These are phyloP conservation scores for Teratosphaeria gauchensis DNA, from an alignment of 2,329 filamentous ascomycete genomes.

Conservation along the genomic window DNA sequence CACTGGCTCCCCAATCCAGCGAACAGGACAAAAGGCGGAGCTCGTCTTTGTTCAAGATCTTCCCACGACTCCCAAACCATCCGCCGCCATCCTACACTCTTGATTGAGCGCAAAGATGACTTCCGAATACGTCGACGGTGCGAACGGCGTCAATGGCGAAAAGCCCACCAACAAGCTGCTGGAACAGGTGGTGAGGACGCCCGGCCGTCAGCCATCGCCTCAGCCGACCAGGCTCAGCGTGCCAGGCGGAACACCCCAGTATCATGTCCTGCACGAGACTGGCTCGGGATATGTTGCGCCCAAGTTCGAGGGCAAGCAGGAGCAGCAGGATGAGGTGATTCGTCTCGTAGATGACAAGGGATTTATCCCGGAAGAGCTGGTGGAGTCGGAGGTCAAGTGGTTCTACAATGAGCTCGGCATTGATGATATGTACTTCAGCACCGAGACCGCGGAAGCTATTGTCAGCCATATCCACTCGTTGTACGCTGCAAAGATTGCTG, in stretches of 20 bases:
- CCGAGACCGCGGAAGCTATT: conserved; percentile 76
- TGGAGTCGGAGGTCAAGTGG: conserved; percentile 82
- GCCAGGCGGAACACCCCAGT: conserved; percentile 49
- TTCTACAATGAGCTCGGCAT: conserved; percentile 98
- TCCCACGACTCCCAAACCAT: not conserved
- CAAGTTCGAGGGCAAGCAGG: conserved; percentile 82
- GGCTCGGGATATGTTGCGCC: conserved; percentile 92
- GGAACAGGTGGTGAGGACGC: conserved; percentile 43
- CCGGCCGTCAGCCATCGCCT: conserved; percentile 65
- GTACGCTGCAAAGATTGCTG: conserved; percentile 93
- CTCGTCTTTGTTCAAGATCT: not conserved
- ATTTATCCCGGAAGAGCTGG: conserved; percentile 75
- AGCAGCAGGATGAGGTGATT: conserved; percentile 89
- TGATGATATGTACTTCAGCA: conserved; percentile 96
- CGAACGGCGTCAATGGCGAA: conserved; percentile 9
- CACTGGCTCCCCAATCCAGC: not conserved
- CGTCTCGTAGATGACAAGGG: conserved; percentile 65
- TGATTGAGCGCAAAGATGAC: not conserved
- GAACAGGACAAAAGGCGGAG: not conserved
- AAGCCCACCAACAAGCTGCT: conserved; percentile 46
- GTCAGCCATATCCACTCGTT: conserved; percentile 91
- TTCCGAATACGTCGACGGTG: conserved; percentile 2
- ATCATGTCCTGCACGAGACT: conserved; percentile 64
- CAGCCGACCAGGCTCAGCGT: conserved; percentile 79
- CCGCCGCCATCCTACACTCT: not conserved